phyloP scores from a whole-genome alignment of 176 grass and related monocot species.

The Alopecurus myosuroides region DNA sequence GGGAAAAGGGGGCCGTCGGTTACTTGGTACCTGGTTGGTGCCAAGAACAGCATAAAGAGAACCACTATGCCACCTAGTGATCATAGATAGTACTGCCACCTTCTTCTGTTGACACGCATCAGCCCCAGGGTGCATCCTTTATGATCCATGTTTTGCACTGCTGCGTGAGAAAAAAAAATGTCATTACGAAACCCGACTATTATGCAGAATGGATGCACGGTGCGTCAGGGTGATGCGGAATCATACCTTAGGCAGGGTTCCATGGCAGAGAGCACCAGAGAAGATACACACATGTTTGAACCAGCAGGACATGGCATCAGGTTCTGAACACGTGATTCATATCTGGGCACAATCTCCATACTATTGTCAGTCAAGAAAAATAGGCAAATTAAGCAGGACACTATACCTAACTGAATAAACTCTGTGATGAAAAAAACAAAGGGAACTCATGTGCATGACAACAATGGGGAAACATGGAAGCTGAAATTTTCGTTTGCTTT shows the following conservation, averaged over 20 bases:
- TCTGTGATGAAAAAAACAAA: not conserved
- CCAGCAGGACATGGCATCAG: not conserved
- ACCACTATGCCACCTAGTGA: not conserved
- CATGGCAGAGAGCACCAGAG: not conserved
- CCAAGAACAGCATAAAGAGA: conserved; percentile 30
- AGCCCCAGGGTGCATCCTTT: conserved; percentile 20
- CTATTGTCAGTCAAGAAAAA: not conserved
- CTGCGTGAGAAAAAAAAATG: not conserved
- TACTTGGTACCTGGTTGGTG: conserved; percentile 33
- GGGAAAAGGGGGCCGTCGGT: not conserved
- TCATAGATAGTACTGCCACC: not conserved
- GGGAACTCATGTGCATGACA: not conserved
- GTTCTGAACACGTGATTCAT: not conserved
- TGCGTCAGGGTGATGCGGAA: not conserved
- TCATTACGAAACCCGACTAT: not conserved
- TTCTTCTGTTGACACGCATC: conserved; percentile 8
- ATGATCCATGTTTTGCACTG: not conserved
- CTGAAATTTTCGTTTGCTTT: not conserved
- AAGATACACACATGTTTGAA: not conserved
- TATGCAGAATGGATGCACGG: not conserved
- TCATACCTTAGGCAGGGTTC: not conserved
- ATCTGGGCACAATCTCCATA: not conserved
- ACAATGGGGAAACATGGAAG: not conserved
- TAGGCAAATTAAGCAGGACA: not conserved
- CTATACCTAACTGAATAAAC: not conserved